Evolutionary conservation across 257 asterid genomes (phyloP), one percentile per base, ranked within the genome.

Genomic region (Parsonsia alboflavescens): DNA sequence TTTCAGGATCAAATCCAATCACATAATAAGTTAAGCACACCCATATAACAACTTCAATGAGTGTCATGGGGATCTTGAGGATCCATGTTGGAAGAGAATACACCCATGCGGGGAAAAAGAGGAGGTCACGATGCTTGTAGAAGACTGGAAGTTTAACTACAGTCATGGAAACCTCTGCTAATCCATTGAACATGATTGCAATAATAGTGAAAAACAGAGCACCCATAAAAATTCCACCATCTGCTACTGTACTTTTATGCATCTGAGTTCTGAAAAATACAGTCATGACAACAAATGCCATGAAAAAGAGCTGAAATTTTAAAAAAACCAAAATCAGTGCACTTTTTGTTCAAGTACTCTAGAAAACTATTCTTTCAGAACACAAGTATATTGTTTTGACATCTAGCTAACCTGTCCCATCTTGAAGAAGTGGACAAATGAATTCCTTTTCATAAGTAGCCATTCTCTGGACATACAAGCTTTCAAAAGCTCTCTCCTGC

Each of bases 351-450:
- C 36, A 58, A 58, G 65, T 58, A 24, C 7, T 1, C 36, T 19
- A 41, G 52, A 54, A 36, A 41, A 24, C 56, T 68, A 44, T 68
- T 44, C 13, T 48, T 41, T 19, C 17, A 19, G 36, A 11, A 22
- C n/a, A 68, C 46, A 17, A 68, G 15, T 24, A 68, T 13, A 58
- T 22, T 58, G 6, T 22, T 46, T 49, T 6, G 33, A 33, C 0
- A 46, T 49, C 45, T 30, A 33, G 70, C 90, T 88, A 83, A 92
- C 96, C 73, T 90, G 97, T 10, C 50, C 66, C 79, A 86, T 70
- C 87, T 92, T 92, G 91, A 90, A 92, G 78, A 86, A 83, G 70
- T 90, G 89, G 73, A 90, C 89, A 56, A 92, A 92, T 6, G 97
- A 89, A 42, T 92, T 92, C 68, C 98, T 83, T 82, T 86, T 89